phyloP scores from a whole-genome alignment of 164 flowering plant genomes.

The Piper betle region DNA sequence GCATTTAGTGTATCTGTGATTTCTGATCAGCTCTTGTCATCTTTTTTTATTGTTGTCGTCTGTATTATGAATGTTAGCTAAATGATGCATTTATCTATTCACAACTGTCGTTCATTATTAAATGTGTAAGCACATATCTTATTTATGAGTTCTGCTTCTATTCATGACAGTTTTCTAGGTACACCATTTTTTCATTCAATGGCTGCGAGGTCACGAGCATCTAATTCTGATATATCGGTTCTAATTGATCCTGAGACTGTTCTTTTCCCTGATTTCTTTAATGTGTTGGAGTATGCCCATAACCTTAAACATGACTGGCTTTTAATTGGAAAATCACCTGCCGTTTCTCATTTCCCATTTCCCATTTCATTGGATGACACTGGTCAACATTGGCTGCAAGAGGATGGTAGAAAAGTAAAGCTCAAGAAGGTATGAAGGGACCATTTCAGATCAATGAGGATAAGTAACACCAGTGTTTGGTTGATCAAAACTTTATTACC shows the following conservation, averaged over 20 bases:
- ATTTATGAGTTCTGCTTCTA: background rate
- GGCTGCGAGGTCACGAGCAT: constrained; percentile 58
- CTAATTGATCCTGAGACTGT: constrained; percentile 55
- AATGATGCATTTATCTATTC: background rate
- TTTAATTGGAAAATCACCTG: constrained; percentile 43
- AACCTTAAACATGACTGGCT: constrained; percentile 76
- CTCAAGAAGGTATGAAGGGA: constrained; percentile 45
- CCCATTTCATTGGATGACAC: constrained; percentile 40
- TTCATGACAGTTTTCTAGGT: constrained; percentile 43
- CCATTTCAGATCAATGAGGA: constrained; percentile 19
- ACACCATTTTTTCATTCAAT: constrained; percentile 94
- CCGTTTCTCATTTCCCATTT: constrained; percentile 45
- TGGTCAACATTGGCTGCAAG: constrained; percentile 42
- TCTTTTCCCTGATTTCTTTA: constrained; percentile 60
- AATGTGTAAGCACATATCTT: background rate
- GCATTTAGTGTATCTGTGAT: background rate
- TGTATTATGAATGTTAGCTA: background rate
- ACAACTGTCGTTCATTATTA: background rate
- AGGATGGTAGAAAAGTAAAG: constrained; percentile 30
- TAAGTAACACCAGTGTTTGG: constrained; percentile 4
- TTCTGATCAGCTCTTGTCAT: background rate
- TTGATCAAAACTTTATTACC: constrained; percentile 13
- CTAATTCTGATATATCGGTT: constrained; percentile 53
- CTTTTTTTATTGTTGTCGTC: background rate
- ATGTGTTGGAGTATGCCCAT: constrained; percentile 41